A percentile compares a stretch with the other conserved stretches of the same genome.
phyloP scores from a whole-genome alignment of 176 grass and related monocot genomes.

The Oropetium thomaeum region DNA sequence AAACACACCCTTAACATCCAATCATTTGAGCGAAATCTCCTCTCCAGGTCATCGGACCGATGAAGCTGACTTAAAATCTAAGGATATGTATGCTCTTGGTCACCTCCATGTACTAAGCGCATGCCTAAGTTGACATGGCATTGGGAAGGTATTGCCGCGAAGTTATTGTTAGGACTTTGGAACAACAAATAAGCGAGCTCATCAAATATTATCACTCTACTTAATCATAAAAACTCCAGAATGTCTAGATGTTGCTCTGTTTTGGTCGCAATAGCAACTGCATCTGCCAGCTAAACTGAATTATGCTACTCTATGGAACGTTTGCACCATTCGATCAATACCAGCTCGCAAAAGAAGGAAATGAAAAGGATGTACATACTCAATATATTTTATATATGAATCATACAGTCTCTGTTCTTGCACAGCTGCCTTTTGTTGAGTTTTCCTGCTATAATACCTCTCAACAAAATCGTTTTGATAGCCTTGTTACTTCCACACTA shows the following conservation, averaged over 20 bases:
- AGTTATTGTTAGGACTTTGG: background rate
- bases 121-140: conserved; percentile 58
- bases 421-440: background rate
- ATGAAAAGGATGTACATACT: no score
- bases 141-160: conserved; percentile 43
- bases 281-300: background rate
- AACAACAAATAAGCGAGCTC: background rate
- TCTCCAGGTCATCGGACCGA: conserved; percentile 43
- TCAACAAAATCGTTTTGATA: background rate
- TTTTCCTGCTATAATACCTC: background rate
- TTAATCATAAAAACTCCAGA: background rate
- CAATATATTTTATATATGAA: no score
- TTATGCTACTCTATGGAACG: no score
- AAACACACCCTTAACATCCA: no score
- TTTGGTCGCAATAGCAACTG: background rate
- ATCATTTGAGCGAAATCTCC: conserved; percentile 52
- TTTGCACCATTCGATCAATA: no score
- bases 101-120: conserved; percentile 43
- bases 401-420: background rate
- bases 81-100: conserved; percentile 47
- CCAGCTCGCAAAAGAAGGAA: no score
- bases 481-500: background rate
- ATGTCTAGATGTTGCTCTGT: background rate
- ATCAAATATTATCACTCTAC: background rate
- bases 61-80: conserved; percentile 39